Evolutionary conservation across 371 early-diverging fungal genomes (phyloP).

Genomic region (Zychaea mexicana): DNA sequence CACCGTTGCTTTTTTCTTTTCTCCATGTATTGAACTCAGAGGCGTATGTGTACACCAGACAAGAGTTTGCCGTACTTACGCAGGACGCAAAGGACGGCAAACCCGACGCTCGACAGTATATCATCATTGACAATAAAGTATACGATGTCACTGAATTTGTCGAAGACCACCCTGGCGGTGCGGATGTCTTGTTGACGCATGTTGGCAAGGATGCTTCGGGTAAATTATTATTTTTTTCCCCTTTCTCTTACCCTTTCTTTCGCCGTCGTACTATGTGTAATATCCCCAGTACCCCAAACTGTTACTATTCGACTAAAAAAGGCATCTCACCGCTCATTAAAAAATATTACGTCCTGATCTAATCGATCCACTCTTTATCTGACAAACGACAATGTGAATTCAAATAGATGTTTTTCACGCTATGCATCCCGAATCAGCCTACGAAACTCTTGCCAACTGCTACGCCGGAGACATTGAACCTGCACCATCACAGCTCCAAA

Average conservation of each 20-base stretch:
- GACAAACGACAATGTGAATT: not conserved
- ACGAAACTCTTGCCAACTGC: slow-evolving; percentile 75
- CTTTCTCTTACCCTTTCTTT: not conserved
- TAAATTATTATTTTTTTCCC: slow-evolving; percentile 20
- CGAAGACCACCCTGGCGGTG: slow-evolving; percentile 87
- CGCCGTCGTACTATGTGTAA: no score
- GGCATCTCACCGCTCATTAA: no score
- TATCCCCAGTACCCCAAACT: no score
- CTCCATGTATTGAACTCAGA: no score
- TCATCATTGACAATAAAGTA: slow-evolving; percentile 82
- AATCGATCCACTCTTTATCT: no score
- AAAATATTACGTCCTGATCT: no score
- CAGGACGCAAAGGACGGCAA: slow-evolving; percentile 50
- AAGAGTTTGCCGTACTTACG: slow-evolving; percentile 36
- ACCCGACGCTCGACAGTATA: slow-evolving; percentile 55
- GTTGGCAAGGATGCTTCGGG: slow-evolving; percentile 85
- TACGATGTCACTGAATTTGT: slow-evolving; percentile 88
- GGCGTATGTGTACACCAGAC: slow-evolving; percentile 20
- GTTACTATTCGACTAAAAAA: no score
- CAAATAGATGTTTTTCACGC: slow-evolving; percentile 80
- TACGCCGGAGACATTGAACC: slow-evolving; percentile 77
- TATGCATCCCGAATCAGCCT: slow-evolving; percentile 77
- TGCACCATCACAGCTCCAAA: slow-evolving; percentile 11
- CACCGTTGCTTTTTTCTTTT: no score
- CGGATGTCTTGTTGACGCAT: slow-evolving; percentile 68